phyloP scores from a whole-genome alignment of 345 rosid species.

The Aethionema arabicum region DNA sequence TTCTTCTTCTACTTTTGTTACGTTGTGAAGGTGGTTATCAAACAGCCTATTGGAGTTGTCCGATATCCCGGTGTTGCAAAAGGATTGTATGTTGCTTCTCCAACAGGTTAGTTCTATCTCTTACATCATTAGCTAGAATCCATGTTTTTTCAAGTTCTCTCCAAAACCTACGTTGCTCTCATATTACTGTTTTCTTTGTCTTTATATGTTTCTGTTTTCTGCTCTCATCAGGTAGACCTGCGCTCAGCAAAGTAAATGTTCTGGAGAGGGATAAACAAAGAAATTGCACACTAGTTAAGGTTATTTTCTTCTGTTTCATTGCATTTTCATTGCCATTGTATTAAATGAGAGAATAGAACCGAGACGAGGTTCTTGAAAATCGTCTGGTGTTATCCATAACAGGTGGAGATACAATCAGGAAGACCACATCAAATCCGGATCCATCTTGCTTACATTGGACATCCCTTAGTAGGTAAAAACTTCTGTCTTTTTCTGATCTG shows the following conservation, averaged over 20 bases:
- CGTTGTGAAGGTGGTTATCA: constrained; percentile 54
- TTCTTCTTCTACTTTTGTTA: constrained; percentile 8
- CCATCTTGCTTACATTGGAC: constrained; percentile 86
- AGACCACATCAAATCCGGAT: constrained; percentile 91
- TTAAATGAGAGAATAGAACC: neutral
- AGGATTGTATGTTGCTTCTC: constrained; percentile 82
- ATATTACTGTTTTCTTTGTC: neutral
- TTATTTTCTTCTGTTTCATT: constrained; percentile 31
- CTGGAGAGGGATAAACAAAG: constrained; percentile 58
- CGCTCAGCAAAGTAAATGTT: constrained; percentile 75
- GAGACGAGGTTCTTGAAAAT: constrained; percentile 10
- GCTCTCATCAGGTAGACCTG: constrained; percentile 55
- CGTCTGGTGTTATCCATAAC: constrained; percentile 23
- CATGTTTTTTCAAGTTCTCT: neutral
- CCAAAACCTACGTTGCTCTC: neutral
- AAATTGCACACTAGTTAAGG: constrained; percentile 67
- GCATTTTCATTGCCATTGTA: neutral
- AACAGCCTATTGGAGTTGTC: constrained; percentile 71
- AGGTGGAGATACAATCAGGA: constrained; percentile 91
- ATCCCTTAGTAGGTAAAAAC: constrained; percentile 70
- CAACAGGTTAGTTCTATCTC: constrained; percentile 50
- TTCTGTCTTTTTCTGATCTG: constrained; percentile 9
- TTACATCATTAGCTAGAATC: constrained; percentile 13
- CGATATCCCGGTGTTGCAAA: constrained; percentile 79
- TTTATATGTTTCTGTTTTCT: neutral